Percentiles rank a stretch among this genome's conserved stretches.
Evolutionary conservation across 495 filamentous ascomycete genomes (phyloP).

Genomic region (Emericellopsis terricola): DNA sequence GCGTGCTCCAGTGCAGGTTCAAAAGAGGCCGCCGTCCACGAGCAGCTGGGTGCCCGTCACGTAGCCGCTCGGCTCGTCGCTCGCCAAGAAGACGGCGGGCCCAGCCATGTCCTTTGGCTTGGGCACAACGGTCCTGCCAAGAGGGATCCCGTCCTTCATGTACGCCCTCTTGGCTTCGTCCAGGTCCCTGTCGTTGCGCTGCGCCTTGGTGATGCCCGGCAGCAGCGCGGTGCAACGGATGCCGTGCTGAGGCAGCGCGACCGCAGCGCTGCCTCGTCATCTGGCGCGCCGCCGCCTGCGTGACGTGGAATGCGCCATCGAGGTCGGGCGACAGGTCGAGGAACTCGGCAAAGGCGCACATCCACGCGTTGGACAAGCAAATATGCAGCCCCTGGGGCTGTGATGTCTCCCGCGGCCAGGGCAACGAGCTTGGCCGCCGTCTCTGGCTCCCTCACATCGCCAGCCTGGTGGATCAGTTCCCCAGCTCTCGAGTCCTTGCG

Average conservation of each 20-base stretch:
- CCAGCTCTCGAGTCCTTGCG: constrained; percentile 16
- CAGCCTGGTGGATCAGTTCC: constrained; percentile 37
- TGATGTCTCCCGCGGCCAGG: constrained; percentile 37
- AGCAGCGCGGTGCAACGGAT: constrained; percentile 76
- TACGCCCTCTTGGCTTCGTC: constrained; percentile 54
- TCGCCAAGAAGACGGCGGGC: constrained; percentile 74
- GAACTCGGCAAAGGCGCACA: constrained; percentile 73
- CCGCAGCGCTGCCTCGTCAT: constrained; percentile 58
- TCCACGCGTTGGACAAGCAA: constrained; percentile 76
- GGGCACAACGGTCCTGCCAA: constrained; percentile 54
- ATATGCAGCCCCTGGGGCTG: constrained; percentile 40
- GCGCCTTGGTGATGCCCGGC: constrained; percentile 72
- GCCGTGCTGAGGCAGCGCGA: constrained; percentile 55
- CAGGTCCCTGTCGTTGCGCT: constrained; percentile 75
- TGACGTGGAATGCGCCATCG: constrained; percentile 68
- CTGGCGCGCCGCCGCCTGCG: constrained; percentile 65
- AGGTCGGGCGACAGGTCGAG: constrained; percentile 50
- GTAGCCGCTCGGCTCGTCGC: constrained; percentile 59
- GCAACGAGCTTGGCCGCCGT: constrained; percentile 41
- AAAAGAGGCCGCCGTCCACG: constrained; percentile 66
- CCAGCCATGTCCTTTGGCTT: constrained; percentile 50
- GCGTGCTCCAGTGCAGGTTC: constrained; percentile 38
- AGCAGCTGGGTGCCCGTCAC: constrained; percentile 71
- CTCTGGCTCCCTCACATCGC: constrained; percentile 47
- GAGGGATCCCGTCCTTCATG: constrained; percentile 71